Conservation (phyloP, 371 early-diverging fungal species). For the Mucor circinelloides region DNA sequence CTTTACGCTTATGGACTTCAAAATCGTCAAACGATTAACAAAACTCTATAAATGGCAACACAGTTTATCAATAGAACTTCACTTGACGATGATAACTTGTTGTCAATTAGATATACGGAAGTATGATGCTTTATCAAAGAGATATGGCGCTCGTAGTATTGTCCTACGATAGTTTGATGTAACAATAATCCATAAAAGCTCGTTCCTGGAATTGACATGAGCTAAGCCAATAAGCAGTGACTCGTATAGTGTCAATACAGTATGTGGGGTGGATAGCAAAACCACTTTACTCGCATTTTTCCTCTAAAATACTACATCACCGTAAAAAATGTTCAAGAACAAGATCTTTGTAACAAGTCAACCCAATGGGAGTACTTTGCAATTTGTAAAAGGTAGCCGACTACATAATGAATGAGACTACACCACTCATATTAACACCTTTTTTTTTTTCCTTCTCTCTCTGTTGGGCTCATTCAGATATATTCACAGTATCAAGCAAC, state of each 20-base stretch:
- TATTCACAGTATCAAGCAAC: constrained; percentile 29
- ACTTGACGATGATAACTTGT: too few relatives aligned
- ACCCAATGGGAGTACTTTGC: constrained; percentile 46
- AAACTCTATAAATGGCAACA: too few relatives aligned
- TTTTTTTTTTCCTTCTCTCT: neutral
- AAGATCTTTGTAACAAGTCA: constrained; percentile 65
- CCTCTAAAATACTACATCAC: neutral
- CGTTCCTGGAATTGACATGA: neutral
- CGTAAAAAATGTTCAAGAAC: constrained; percentile 27
- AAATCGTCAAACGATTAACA: too few relatives aligned
- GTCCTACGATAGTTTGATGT: too few relatives aligned
- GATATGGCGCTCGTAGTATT: too few relatives aligned
- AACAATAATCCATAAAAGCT: neutral
- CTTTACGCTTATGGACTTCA: too few relatives aligned
- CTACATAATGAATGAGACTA: neutral
- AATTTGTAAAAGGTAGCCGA: constrained; percentile 53
- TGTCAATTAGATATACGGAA: too few relatives aligned
- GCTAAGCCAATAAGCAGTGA: neutral
- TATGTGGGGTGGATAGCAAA: neutral
- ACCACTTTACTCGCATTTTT: neutral
- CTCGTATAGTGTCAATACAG: neutral
- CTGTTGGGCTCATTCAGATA: constrained; percentile 15
- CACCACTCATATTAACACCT: neutral
- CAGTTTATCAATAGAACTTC: too few relatives aligned
- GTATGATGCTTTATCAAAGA: too few relatives aligned